A percentile compares a stretch with the other conserved stretches of the same genome.
phyloP scores from a whole-genome alignment of 1,139 yeast genomes.

The Saccharomyces hybrid region DNA sequence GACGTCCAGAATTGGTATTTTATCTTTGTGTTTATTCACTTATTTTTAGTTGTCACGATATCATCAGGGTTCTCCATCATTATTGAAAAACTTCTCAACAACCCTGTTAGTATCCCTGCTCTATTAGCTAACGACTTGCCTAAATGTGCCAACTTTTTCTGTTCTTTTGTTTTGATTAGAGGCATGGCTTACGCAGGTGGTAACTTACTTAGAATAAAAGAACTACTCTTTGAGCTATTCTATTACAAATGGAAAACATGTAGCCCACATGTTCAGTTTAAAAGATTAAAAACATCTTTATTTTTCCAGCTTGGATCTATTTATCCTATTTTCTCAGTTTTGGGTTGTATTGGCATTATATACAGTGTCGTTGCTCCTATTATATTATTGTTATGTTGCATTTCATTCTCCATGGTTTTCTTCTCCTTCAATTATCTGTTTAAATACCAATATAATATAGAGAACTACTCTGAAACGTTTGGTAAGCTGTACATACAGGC shows the following conservation, averaged over 20 bases:
- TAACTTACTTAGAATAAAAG: conserved; percentile 49
- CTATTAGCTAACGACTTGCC: conserved; percentile 70
- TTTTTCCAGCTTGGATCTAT: conserved; percentile 65
- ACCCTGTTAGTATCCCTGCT: conserved; percentile 65
- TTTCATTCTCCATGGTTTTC: conserved; percentile 50
- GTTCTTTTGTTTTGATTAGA: conserved; percentile 61
- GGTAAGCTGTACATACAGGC: conserved; percentile 71
- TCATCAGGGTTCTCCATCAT: conserved; percentile 73
- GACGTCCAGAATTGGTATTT: conserved; percentile 63
- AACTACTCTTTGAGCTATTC: conserved; percentile 37
- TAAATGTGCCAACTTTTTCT: conserved; percentile 73
- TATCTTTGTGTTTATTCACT: conserved; percentile 68
- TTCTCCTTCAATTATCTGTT: conserved; percentile 64
- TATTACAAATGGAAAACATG: conserved; percentile 36
- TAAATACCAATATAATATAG: conserved; percentile 44
- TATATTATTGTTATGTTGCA: conserved; percentile 53
- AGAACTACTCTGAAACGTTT: conserved; percentile 52
- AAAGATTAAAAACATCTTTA: conserved; percentile 39
- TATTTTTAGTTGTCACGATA: conserved; percentile 75
- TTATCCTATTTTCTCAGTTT: conserved; percentile 67
- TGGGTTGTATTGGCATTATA: conserved; percentile 68
- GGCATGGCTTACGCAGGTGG: conserved; percentile 70
- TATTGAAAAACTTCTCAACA: conserved; percentile 53
- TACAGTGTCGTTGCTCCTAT: conserved; percentile 75
- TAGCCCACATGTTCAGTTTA: conserved; percentile 55